phyloP scores from a whole-genome alignment of 2,329 filamentous ascomycete genomes.

The Cladosporium sp. region DNA sequence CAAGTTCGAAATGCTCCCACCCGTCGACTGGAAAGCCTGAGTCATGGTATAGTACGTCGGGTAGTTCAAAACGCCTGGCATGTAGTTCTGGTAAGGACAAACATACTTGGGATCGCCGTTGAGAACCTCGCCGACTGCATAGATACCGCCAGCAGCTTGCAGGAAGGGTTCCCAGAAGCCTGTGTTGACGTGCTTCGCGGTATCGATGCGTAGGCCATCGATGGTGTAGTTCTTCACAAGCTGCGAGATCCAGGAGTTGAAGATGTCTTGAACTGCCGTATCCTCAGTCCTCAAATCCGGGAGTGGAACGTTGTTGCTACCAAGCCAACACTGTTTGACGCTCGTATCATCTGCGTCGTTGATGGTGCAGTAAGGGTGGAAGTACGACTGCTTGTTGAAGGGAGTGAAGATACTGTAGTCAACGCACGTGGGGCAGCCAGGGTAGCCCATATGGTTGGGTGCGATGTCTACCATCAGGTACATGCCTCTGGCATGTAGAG shows the following conservation, averaged over 20 bases:
- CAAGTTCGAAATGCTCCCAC: slow-evolving; percentile 1
- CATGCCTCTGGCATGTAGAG: slow-evolving; percentile 40
- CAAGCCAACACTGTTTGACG: slow-evolving; percentile 40
- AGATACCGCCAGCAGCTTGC: slow-evolving; percentile 23
- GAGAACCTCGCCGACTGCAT: slow-evolving; percentile 27
- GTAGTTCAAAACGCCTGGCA: slow-evolving; percentile 29
- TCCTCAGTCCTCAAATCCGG: slow-evolving; percentile 41
- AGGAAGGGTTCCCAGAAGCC: slow-evolving; percentile 24
- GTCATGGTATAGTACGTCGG: slow-evolving; percentile 32
- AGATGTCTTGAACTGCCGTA: slow-evolving; percentile 28
- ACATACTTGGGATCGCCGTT: slow-evolving; percentile 19
- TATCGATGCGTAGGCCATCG: slow-evolving; percentile 31
- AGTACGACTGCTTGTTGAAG: slow-evolving; percentile 33
- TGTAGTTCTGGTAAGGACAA: slow-evolving; percentile 25
- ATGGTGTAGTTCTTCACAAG: slow-evolving; percentile 35
- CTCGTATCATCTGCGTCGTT: slow-evolving; percentile 41
- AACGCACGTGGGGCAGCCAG: slow-evolving; percentile 10
- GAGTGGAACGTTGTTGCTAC: slow-evolving; percentile 39
- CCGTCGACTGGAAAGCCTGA: slow-evolving; percentile 31
- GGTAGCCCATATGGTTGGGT: slow-evolving; percentile 33
- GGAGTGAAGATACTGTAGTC: slow-evolving; percentile 26
- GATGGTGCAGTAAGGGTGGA: slow-evolving; percentile 49
- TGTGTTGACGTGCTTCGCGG: slow-evolving; percentile 27
- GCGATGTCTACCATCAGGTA: slow-evolving; percentile 42
- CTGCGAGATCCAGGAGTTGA: slow-evolving; percentile 32